Conservation (phyloP, 441 rosid species). For the Erodium moschatum region DNA sequence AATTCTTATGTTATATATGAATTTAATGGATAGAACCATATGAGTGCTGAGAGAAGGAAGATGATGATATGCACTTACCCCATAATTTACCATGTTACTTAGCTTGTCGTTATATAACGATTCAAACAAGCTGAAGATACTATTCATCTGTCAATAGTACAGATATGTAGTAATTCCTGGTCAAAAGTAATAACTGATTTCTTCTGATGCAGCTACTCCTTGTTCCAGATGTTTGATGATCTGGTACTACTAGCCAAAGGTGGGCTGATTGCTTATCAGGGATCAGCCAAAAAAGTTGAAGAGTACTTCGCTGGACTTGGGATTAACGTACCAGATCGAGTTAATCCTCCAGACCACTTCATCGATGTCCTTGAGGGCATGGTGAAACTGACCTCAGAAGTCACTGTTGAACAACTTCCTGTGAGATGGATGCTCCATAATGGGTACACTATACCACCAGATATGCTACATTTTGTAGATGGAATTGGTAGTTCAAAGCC, state of each 20-base stretch:
- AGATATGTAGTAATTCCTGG: neutral
- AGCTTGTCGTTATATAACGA: neutral
- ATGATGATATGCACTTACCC: neutral
- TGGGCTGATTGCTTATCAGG: constrained; percentile 76
- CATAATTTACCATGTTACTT: neutral
- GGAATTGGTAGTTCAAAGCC: constrained; percentile 27
- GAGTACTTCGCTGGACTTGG: constrained; percentile 77
- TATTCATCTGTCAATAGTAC: too few relatives aligned
- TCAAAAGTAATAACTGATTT: constrained; percentile 14
- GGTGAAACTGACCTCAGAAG: constrained; percentile 47
- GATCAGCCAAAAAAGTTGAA: constrained; percentile 77
- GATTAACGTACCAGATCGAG: constrained; percentile 72
- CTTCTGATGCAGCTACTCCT: constrained; percentile 53
- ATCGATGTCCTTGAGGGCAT: constrained; percentile 91
- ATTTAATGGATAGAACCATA: neutral
- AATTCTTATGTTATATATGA: neutral
- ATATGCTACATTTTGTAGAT: constrained; percentile 61
- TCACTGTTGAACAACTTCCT: constrained; percentile 62
- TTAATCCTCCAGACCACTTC: constrained; percentile 90
- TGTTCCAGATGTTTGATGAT: constrained; percentile 92
- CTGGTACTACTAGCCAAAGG: constrained; percentile 90
- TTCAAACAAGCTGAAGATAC: too few relatives aligned
- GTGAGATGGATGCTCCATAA: constrained; percentile 97
- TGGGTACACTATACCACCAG: constrained; percentile 70
- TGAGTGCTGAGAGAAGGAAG: neutral